Evolutionary conservation across 1,284 basidiomycete species (phyloP), one percentile per base, ranked within the genome.

Genomic region (Ustilago crameri): DNA sequence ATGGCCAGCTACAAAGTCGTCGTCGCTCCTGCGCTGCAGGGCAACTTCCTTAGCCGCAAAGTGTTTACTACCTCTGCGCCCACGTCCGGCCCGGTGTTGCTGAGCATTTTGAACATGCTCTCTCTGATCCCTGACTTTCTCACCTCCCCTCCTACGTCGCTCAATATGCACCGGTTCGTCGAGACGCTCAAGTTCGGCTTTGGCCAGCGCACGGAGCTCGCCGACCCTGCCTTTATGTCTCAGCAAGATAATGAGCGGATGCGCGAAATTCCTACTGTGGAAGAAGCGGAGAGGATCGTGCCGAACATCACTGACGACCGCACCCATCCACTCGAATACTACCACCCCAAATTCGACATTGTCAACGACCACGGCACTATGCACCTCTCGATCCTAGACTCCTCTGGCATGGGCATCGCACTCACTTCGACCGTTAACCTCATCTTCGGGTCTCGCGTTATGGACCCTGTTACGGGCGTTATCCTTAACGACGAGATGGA

Each of bases 11-110:
- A 95, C 84, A 82, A 85, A 27, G 89, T 91, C 23, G 49, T 67
- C 1, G 88, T 93, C n/a, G 85, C 87, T 55, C 89, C 86, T 32
- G 91, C 95, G 5, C 85, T 96, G 40, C 82, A 89, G 76, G 91
- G 92, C 5, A 88, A 87, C 0, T 98, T 92, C 84, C 94, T 50
- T 82, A 89, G 89, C 42, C 88, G 89, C 75, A 92, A 88, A 60
- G 87, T 98, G 23, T 96, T 93, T 84, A 93, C 92, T 0, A 88
- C 91, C 0, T 59, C 88, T 89, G 82, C 82, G 3, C 84, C 84
- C 2, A 81, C 80, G 18, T 79, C 74, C 17, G 84, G 84, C 0
- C 64, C 78, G 5, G 74, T 84, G 10, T 58, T 84, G 14, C 71
- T 84, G 0, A 76, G 75, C 8, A 73, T 80, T 1, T 64, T 84